Conservation (phyloP, 116 monocot genomes). For the Posidonia oceanica region DNA sequence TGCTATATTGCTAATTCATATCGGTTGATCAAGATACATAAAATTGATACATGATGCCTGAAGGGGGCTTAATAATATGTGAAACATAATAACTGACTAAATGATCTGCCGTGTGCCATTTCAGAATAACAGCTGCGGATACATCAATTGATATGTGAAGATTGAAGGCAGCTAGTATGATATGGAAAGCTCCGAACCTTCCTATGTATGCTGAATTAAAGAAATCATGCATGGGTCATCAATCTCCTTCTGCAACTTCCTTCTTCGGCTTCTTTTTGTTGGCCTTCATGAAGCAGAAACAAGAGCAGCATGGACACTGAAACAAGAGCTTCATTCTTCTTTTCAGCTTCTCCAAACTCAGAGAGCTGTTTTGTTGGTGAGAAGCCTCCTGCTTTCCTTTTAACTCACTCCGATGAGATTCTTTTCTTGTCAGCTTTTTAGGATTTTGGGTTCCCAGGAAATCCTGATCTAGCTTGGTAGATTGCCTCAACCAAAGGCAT, state of each 20-base stretch:
- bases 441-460: neutral
- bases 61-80: too few species aligned
- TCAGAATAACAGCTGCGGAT: too few species aligned
- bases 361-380: neutral
- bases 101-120: too few species aligned
- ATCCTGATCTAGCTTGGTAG: neutral
- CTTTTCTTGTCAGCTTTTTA: neutral
- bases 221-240: too few species aligned
- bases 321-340: constrained; percentile 65
- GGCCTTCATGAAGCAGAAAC: constrained; percentile 77
- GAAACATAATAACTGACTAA: too few species aligned
- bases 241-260: constrained; percentile 22
- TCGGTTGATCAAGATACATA: too few species aligned
- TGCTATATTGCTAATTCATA: too few species aligned
- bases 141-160: too few species aligned
- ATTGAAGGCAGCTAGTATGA: too few species aligned
- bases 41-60: too few species aligned
- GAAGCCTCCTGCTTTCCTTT: neutral
- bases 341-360: neutral
- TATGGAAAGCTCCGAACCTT: too few species aligned
- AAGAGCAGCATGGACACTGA: constrained; percentile 71
- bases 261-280: constrained; percentile 33
- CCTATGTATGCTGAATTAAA: too few species aligned
- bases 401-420: neutral
- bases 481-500: neutral